A percentile compares a stretch with the other conserved stretches of the same genome.
phyloP scores from a whole-genome alignment of 1,284 basidiomycete genomes.

The Psilocybe mexicana region DNA sequence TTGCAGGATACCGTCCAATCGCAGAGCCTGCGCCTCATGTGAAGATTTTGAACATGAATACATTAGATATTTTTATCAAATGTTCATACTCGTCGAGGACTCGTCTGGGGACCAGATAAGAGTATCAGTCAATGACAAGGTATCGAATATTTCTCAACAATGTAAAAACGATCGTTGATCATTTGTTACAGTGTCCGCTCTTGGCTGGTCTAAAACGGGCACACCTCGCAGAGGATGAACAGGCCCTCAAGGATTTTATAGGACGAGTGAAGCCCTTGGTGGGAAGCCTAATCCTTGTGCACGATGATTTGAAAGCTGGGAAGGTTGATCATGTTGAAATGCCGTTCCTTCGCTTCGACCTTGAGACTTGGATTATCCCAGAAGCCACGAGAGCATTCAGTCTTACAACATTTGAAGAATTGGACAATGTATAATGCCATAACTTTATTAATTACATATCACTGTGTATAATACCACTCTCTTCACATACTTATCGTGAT shows the following conservation, averaged over 20 bases:
- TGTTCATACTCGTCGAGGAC: constrained; percentile 54
- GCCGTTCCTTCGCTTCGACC: constrained; percentile 19
- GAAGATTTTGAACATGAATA: constrained; percentile 50
- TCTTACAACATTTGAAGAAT: constrained; percentile 10
- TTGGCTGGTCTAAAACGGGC: constrained; percentile 43
- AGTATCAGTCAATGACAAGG: constrained; percentile 48
- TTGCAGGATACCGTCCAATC: constrained; percentile 43
- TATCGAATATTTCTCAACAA: constrained; percentile 24
- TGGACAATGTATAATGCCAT: too few relatives aligned
- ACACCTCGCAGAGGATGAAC: constrained; percentile 41
- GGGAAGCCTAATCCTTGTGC: constrained; percentile 38
- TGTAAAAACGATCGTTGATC: neutral
- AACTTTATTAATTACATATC: too few relatives aligned
- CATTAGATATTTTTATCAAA: constrained; percentile 45
- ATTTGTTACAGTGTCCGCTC: constrained; percentile 38
- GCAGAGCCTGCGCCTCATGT: constrained; percentile 50
- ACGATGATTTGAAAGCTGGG: constrained; percentile 16
- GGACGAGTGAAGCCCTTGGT: constrained; percentile 43
- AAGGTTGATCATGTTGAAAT: constrained; percentile 15
- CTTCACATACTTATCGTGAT: too few relatives aligned
- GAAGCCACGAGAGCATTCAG: constrained; percentile 18
- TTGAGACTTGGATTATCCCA: constrained; percentile 23
- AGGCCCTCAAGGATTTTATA: constrained; percentile 38
- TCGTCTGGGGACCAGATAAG: constrained; percentile 40
- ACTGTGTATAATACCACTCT: too few relatives aligned